These are phyloP conservation scores for Clarireedia monteithiana DNA, from an alignment of 2,329 filamentous ascomycete species.

Conservation along the genomic window DNA sequence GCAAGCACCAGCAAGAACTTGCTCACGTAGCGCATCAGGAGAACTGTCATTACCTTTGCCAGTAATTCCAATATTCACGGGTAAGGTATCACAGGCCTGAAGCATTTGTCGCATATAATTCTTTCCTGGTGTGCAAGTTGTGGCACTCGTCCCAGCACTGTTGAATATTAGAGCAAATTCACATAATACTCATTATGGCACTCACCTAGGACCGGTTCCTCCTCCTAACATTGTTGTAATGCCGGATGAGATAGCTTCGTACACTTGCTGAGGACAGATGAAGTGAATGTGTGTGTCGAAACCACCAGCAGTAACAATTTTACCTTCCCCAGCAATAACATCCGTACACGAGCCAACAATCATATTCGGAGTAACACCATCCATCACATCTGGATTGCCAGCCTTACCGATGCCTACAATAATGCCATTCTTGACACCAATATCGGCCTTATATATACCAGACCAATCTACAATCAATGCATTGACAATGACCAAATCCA, in stretches of 20 bases:
- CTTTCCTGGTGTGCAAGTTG: conserved; percentile 84
- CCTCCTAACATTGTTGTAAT: conserved; percentile 88
- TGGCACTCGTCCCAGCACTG: conserved; percentile 81
- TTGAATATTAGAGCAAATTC: conserved; percentile 7
- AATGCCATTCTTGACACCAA: conserved; percentile 79
- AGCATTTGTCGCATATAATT: conserved; percentile 84
- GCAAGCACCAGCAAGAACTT: conserved; percentile 75
- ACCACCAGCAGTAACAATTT: conserved; percentile 85
- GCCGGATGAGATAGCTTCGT: conserved; percentile 76
- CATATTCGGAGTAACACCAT: conserved; percentile 71
- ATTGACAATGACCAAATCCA: conserved; percentile 85
- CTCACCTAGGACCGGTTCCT: conserved; percentile 77
- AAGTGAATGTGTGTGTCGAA: conserved; percentile 90
- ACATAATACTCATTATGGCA: not conserved
- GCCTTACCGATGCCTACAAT: conserved; percentile 91
- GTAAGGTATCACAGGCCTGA: conserved; percentile 72
- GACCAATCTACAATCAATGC: conserved; percentile 85
- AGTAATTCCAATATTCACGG: conserved; percentile 84
- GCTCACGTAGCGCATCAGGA: conserved; percentile 63
- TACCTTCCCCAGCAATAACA: conserved; percentile 82
- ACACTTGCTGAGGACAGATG: conserved; percentile 87
- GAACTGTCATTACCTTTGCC: conserved; percentile 87
- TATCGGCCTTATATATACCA: conserved; percentile 94
- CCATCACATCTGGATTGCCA: conserved; percentile 96
- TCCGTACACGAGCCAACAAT: conserved; percentile 84